phyloP scores from a whole-genome alignment of 345 rosid species.

The Murraya paniculata region DNA sequence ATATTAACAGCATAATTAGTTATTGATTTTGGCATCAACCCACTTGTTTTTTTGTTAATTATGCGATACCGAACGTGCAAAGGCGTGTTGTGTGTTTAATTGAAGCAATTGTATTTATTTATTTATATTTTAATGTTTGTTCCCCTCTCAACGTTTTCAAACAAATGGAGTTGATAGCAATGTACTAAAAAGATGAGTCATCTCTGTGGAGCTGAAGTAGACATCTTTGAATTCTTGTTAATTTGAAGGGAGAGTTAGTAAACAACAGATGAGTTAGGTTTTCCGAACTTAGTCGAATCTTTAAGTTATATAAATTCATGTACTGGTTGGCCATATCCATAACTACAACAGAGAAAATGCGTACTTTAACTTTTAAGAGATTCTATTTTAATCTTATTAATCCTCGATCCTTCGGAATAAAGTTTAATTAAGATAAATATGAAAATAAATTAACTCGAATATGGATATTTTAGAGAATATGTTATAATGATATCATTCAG shows the following conservation, averaged over 20 bases:
- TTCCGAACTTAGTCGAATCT: neutral
- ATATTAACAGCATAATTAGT: neutral
- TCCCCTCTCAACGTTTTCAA: neutral
- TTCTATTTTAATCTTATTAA: neutral
- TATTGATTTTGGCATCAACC: neutral
- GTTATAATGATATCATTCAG: too few relatives aligned
- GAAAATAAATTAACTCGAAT: too few relatives aligned
- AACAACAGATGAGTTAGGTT: neutral
- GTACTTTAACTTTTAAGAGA: neutral
- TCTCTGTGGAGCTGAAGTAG: neutral
- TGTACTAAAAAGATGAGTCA: neutral
- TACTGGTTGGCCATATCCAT: neutral
- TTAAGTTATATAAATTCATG: neutral
- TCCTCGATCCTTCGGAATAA: neutral
- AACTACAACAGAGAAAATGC: neutral
- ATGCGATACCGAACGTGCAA: slow-evolving; percentile 10
- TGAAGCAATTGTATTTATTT: neutral
- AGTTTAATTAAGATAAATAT: too few relatives aligned
- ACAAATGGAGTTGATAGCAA: neutral
- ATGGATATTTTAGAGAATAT: too few relatives aligned
- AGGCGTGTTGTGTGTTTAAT: neutral
- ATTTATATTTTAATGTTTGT: neutral
- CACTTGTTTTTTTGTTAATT: slow-evolving; percentile 16
- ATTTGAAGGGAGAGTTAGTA: neutral
- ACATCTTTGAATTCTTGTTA: neutral